A percentile compares a stretch with the other conserved stretches of the same genome.
Conservation (phyloP, 2,329 filamentous ascomycete species). For the Penicillium vulpinum region DNA sequence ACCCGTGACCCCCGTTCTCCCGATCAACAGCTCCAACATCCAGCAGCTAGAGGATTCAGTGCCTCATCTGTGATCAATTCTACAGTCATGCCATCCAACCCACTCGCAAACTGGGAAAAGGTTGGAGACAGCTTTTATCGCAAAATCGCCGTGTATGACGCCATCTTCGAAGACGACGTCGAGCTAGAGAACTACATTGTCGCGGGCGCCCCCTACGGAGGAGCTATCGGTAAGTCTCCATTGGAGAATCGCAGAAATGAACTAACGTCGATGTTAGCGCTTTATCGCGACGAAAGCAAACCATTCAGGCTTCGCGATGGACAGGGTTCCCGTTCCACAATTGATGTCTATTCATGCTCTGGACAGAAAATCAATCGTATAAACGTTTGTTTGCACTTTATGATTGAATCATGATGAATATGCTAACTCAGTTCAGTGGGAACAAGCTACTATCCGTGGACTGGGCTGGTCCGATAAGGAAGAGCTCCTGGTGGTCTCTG, state of each 20-base stretch:
- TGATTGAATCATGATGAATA: not conserved
- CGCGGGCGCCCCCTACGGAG: slow-evolving; percentile 87
- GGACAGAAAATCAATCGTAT: slow-evolving; percentile 85
- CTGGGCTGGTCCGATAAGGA: slow-evolving; percentile 97
- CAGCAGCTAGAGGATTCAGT: slow-evolving; percentile 1
- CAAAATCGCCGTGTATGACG: slow-evolving; percentile 89
- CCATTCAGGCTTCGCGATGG: slow-evolving; percentile 74
- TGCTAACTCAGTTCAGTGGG: slow-evolving; percentile 62
- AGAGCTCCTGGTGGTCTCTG: slow-evolving; percentile 80
- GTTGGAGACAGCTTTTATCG: slow-evolving; percentile 94
- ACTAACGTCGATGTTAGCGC: slow-evolving; percentile 52
- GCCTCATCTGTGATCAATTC: slow-evolving; percentile 10
- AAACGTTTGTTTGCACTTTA: slow-evolving; percentile 46
- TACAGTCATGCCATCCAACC: slow-evolving; percentile 52
- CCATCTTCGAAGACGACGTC: slow-evolving; percentile 86
- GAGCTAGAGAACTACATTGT: slow-evolving; percentile 95
- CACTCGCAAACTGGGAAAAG: slow-evolving; percentile 90
- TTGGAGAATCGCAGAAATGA: not conserved
- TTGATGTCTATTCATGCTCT: slow-evolving; percentile 92
- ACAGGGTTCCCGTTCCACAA: slow-evolving; percentile 73
- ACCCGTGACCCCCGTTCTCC: slow-evolving; percentile 7
- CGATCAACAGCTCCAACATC: slow-evolving; percentile 16
- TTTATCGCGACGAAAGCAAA: slow-evolving; percentile 84
- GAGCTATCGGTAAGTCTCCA: slow-evolving; percentile 73
- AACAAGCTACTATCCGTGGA: slow-evolving; percentile 81